A percentile compares a stretch with the other conserved stretches of the same genome.
Evolutionary conservation across 257 asterid species (phyloP).

Genomic region (Ligustrum vulgare): DNA sequence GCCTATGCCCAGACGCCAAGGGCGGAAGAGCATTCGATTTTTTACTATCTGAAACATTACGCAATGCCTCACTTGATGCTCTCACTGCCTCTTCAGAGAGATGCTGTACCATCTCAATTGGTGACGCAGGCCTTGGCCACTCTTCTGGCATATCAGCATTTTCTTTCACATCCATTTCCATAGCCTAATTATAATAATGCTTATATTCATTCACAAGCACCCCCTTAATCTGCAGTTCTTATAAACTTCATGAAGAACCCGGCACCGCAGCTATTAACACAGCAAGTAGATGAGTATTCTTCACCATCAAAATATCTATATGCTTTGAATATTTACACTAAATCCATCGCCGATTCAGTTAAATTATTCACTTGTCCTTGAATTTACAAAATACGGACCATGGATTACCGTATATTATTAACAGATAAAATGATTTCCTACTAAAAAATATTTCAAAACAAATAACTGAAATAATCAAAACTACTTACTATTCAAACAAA

Average conservation of each 20-base stretch:
- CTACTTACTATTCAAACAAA: conserved; percentile 2
- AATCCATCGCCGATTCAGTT: conserved; percentile 2
- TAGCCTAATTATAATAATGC: conserved; percentile 25
- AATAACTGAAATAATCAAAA: conserved; percentile 11
- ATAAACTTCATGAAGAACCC: conserved; percentile 23
- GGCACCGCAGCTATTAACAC: not conserved
- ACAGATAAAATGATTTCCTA: conserved; percentile 2
- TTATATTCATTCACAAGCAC: conserved; percentile 20
- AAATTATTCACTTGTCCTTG: conserved; percentile 7
- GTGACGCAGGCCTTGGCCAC: conserved; percentile 54
- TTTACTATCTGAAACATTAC: conserved; percentile 33
- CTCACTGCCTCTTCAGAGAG: conserved; percentile 59
- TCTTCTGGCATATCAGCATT: conserved; percentile 40
- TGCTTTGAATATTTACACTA: conserved; percentile 19
- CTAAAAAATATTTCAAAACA: conserved; percentile 18
- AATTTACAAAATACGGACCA: not conserved
- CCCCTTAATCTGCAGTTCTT: conserved; percentile 15
- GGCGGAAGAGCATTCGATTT: conserved; percentile 24
- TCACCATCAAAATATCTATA: conserved; percentile 13
- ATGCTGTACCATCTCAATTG: conserved; percentile 53
- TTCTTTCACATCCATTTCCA: conserved; percentile 43
- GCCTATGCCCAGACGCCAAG: conserved; percentile 54
- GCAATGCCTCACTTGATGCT: conserved; percentile 57
- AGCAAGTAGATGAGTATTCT: conserved; percentile 20
- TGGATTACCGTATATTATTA: not conserved